A percentile compares a stretch with the other conserved stretches of the same genome.
Evolutionary conservation across 768 basidiomycete species (phyloP).

Genomic region (Pleurotus tuoliensis): DNA sequence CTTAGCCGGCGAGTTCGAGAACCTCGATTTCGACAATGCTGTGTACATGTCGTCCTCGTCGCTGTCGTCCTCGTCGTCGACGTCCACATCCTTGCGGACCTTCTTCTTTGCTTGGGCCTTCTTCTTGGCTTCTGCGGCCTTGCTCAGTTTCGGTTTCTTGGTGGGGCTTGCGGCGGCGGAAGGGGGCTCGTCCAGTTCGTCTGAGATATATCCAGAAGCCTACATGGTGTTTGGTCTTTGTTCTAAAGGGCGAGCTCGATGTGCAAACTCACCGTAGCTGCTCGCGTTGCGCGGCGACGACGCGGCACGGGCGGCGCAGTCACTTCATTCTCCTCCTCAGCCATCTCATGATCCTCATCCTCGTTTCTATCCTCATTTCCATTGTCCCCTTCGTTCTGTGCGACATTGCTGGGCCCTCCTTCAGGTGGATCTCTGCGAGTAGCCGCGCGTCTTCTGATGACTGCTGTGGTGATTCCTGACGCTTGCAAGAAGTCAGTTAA

Average conservation of each 20-base stretch:
- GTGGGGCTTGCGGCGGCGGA: constrained; percentile 25
- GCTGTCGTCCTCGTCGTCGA: constrained; percentile 47
- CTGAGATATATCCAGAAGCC: constrained; percentile 59
- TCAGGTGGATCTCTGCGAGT: constrained; percentile 30
- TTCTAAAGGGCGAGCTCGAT: too few species aligned
- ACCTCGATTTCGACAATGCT: constrained; percentile 52
- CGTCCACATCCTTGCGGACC: constrained; percentile 38
- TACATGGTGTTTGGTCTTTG: constrained; percentile 6
- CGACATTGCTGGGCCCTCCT: constrained; percentile 40
- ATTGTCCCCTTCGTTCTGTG: not conserved
- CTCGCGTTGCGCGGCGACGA: not conserved
- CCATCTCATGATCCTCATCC: constrained; percentile 12
- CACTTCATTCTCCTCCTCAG: constrained; percentile 13
- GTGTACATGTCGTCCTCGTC: constrained; percentile 69
- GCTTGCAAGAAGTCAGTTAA: constrained; percentile 80
- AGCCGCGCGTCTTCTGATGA: constrained; percentile 37
- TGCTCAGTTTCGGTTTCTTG: constrained; percentile 61
- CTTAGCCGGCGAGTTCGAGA: constrained; percentile 37
- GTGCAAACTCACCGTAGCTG: not conserved
- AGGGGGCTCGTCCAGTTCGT: constrained; percentile 64
- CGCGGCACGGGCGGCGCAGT: constrained; percentile 12
- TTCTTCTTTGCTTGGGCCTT: constrained; percentile 39
- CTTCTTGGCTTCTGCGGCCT: constrained; percentile 35
- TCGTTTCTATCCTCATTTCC: constrained; percentile 12
- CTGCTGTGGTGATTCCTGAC: constrained; percentile 44